phyloP scores from a whole-genome alignment of 352 stramenopile genomes.

The Pythium plurisporium region DNA sequence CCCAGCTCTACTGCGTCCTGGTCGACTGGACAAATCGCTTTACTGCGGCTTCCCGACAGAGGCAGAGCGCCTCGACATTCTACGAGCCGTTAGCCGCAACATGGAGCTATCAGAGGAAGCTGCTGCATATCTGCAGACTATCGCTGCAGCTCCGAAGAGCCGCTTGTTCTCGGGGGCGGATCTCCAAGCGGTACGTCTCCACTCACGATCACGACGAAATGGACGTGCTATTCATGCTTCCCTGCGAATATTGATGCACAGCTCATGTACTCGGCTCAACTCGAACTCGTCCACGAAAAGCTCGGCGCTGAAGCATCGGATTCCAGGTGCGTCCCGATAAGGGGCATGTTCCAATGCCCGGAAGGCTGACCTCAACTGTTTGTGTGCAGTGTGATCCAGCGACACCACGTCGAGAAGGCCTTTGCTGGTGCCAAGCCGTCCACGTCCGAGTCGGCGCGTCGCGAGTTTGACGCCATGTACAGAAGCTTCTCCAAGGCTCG shows the following conservation, averaged over 20 bases:
- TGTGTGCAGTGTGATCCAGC: constrained; percentile 39
- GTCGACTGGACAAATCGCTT: constrained; percentile 93
- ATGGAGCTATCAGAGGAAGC: constrained; percentile 72
- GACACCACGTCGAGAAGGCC: constrained; percentile 54
- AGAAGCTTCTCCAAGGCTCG: constrained; percentile 60
- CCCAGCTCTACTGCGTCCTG: constrained; percentile 95
- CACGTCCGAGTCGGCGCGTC: constrained; percentile 49
- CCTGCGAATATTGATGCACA: constrained; percentile 10
- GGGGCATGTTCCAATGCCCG: neutral
- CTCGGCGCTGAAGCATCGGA: constrained; percentile 37
- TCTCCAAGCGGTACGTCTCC: constrained; percentile 80
- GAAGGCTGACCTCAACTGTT: neutral
- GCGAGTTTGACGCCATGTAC: constrained; percentile 71
- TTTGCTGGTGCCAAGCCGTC: constrained; percentile 67
- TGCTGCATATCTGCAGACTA: constrained; percentile 65
- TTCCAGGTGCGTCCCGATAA: constrained; percentile 39
- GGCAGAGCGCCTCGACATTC: constrained; percentile 75
- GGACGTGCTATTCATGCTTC: too few relatives aligned
- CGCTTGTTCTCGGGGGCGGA: constrained; percentile 89
- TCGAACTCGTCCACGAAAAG: constrained; percentile 91
- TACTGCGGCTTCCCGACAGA: constrained; percentile 89
- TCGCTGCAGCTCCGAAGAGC: constrained; percentile 67
- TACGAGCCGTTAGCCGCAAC: constrained; percentile 65
- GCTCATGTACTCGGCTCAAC: constrained; percentile 92
- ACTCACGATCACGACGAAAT: too few relatives aligned